Base-by-base conservation (phyloP, 768 basidiomycete species). In the Cantharellus anzutake region DNA sequence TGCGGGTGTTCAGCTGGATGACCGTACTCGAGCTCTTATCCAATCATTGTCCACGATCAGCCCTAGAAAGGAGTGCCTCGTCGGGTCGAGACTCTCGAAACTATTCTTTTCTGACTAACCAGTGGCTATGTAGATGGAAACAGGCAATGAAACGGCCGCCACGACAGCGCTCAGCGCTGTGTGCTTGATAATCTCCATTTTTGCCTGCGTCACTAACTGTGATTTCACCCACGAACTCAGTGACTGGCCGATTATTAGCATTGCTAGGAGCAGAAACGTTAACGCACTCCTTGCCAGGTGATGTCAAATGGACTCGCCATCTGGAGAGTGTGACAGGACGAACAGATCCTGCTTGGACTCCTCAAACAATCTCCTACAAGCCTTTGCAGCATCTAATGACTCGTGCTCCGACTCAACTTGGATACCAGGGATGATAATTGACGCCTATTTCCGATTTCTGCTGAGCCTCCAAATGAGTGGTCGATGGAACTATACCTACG, bases 351-450 rank as follows among this genome's bases (percentile, higher is more conserved):
- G 61, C 5, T 67, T 66, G 51, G 70, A 69, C 60, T 64, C 73
- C 0, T 71, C 69, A 11, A 66, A 64, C 50, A 72, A 62, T 14
- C 66, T 69, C 38, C 37, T 16, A 37, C 61, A 62, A 3, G 29
- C 3, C 39, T 52, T 39, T 40, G 53, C 38, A 5, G 16, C 14
- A 29, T 62, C 61, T 7, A 62, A n/a, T 7, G 40, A 51, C 65
- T 75, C 74, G n/a, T 66, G 68, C 4, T 60, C 59, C 2, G 67
- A 68, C 5, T 72, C 69, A 34, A 72, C 65, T 16, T 74, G 66
- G 4, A 75, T 66, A 20, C 75, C 75, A 2, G 74, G 72, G 0
- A 72, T 70, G 59, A 72, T 65, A 60, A 76, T 73, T 52, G 72
- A 69, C 1, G 68, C 71, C 66, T 69, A 41, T 1, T 2, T 37